Conservation (phyloP, 805 yeast genomes). For the Tetrapisispora fleetii region DNA sequence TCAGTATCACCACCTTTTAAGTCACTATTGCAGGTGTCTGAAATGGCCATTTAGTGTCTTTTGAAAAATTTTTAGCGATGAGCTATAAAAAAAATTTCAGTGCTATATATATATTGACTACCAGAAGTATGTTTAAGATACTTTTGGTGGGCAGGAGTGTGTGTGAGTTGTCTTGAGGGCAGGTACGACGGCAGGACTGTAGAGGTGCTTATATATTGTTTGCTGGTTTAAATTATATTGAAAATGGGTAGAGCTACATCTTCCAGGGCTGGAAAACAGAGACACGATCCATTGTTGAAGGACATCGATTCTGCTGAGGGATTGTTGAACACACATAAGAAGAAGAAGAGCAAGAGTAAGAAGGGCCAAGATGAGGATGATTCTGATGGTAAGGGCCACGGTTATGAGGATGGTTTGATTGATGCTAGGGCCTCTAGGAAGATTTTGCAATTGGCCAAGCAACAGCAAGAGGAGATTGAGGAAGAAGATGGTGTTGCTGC, state of each 20-base stretch:
- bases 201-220: too few relatives aligned
- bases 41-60: not conserved
- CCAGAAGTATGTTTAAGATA: too few relatives aligned
- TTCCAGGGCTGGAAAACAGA: conserved; percentile 41
- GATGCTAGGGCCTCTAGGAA: conserved; percentile 78
- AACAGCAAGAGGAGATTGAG: conserved; percentile 85
- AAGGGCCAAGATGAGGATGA: conserved; percentile 32
- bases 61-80: conserved; percentile 6
- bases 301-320: conserved; percentile 74
- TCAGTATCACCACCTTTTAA: not conserved
- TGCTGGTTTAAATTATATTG: too few relatives aligned
- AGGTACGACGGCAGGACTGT: too few relatives aligned
- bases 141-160: too few relatives aligned
- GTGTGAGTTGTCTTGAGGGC: too few relatives aligned
- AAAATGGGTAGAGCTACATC: conserved; percentile 60
- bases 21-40: not conserved
- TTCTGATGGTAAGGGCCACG: conserved; percentile 22
- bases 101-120: too few relatives aligned
- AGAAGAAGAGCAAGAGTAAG: conserved; percentile 26
- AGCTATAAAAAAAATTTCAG: conserved; percentile 1
- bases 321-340: conserved; percentile 39
- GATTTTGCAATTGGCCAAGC: conserved; percentile 80
- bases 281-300: conserved; percentile 73
- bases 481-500: conserved; percentile 44
- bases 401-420: conserved; percentile 42